These are phyloP conservation scores for Tuber borchii DNA, from an alignment of 495 filamentous ascomycete genomes.

Conservation along the genomic window DNA sequence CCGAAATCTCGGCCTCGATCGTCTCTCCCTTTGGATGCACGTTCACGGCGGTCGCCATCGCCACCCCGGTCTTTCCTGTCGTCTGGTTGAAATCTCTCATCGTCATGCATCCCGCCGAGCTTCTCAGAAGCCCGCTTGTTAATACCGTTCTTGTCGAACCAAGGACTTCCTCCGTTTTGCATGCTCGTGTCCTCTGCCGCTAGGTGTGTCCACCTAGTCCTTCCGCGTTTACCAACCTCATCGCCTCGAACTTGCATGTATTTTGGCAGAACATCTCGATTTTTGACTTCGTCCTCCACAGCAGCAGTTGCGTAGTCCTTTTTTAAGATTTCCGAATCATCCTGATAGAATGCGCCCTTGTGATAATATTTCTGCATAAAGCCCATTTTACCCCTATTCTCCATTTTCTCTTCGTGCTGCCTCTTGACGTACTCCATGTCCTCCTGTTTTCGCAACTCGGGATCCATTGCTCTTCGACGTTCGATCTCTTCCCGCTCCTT, in stretches of 20 bases:
- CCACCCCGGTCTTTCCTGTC: slow-evolving; percentile 42
- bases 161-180: slow-evolving; percentile 57
- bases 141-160: slow-evolving; percentile 38
- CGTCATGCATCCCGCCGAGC: slow-evolving; percentile 48
- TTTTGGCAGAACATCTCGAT: slow-evolving; percentile 76
- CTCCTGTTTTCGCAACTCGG: slow-evolving; percentile 79
- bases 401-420: slow-evolving; percentile 79
- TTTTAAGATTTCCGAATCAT: slow-evolving; percentile 64
- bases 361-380: slow-evolving; percentile 97
- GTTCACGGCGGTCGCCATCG: slow-evolving; percentile 14
- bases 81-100: slow-evolving; percentile 71
- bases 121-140: slow-evolving; percentile 43
- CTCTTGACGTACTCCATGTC: slow-evolving; percentile 68
- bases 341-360: slow-evolving; percentile 90
- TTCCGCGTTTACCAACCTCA: slow-evolving; percentile 83
- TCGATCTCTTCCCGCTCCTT: slow-evolving; percentile 85
- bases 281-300: slow-evolving; percentile 71
- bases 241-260: slow-evolving; percentile 94
- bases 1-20: slow-evolving; percentile 21
- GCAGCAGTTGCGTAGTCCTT: slow-evolving; percentile 64
- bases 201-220: slow-evolving; percentile 83
- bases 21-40: slow-evolving; percentile 16
- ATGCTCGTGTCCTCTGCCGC: slow-evolving; percentile 84
- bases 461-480: slow-evolving; percentile 74
- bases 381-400: slow-evolving; percentile 71